A percentile compares a stretch with the other conserved stretches of the same genome.
Conservation (phyloP, 805 yeast species). For the Ogataea zsoltii region DNA sequence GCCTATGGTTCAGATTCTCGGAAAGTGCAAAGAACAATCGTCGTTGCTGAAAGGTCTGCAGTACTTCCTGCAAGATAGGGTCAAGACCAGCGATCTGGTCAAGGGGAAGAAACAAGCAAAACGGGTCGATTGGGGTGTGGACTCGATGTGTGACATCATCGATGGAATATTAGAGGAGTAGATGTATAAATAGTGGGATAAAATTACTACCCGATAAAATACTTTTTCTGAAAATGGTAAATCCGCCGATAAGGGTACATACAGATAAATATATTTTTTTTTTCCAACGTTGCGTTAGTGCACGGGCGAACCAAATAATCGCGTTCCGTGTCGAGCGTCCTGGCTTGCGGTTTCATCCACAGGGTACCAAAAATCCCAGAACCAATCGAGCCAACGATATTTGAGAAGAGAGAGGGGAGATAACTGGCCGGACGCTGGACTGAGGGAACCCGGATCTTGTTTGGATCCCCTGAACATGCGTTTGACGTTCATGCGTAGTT, state of each 20-base stretch:
- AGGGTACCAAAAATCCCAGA: constrained; percentile 28
- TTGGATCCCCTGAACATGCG: constrained; percentile 8
- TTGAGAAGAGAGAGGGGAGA: constrained; percentile 14
- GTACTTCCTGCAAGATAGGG: constrained; percentile 52
- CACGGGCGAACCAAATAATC: neutral
- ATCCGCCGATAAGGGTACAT: neutral
- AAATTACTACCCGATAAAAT: neutral
- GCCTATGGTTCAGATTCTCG: constrained; percentile 35
- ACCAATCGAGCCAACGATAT: constrained; percentile 23
- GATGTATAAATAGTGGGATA: neutral
- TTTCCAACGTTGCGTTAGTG: no score
- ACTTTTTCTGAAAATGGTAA: constrained; percentile 2
- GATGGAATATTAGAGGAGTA: constrained; percentile 36
- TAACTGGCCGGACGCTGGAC: constrained; percentile 13
- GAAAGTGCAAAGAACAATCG: constrained; percentile 58
- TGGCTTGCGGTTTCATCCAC: constrained; percentile 15
- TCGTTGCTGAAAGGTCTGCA: constrained; percentile 66
- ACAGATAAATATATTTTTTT: no score
- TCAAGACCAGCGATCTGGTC: constrained; percentile 47
- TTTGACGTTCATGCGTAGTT: constrained; percentile 6
- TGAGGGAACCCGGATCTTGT: neutral
- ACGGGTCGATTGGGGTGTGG: constrained; percentile 69
- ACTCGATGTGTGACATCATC: constrained; percentile 52
- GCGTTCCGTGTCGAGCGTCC: neutral
- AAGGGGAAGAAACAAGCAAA: constrained; percentile 54